A percentile compares a stretch with the other conserved stretches of the same genome.
These are phyloP conservation scores for Teratosphaeria zuluensis DNA, from an alignment of 2,329 filamentous ascomycete species.

Conservation along the genomic window DNA sequence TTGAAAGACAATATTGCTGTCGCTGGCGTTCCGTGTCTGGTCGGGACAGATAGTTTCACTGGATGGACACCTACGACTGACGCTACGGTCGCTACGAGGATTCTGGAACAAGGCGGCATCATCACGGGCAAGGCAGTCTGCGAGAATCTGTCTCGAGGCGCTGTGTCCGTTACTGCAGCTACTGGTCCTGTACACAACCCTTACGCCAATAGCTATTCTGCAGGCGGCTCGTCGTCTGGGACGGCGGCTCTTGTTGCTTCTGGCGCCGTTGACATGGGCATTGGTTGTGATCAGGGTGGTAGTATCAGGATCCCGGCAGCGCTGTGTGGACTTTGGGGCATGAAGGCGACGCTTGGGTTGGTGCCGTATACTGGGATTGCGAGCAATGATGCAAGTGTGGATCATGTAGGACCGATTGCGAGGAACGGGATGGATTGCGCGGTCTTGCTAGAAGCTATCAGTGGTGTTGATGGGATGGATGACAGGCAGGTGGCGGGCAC, in stretches of 20 bases:
- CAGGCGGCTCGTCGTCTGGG: constrained; percentile 41
- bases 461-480: constrained; percentile 43
- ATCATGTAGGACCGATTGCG: constrained; percentile 40
- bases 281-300: constrained; percentile 32
- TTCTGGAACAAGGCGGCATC: constrained; percentile 34
- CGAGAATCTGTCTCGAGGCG: constrained; percentile 33
- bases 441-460: constrained; percentile 34
- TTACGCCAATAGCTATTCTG: constrained; percentile 35
- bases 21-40: constrained; percentile 34
- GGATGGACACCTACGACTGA: constrained; percentile 31
- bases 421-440: constrained; percentile 36
- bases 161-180: constrained; percentile 11
- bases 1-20: constrained; percentile 43
- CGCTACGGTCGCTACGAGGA: constrained; percentile 36
- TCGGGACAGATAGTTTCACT: constrained; percentile 35
- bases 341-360: constrained; percentile 38
- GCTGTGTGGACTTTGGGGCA: constrained; percentile 6
- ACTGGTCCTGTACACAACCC: constrained; percentile 34
- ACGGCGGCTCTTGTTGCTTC: constrained; percentile 34
- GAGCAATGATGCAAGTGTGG: constrained; percentile 33
- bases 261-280: constrained; percentile 28
- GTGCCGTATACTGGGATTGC: constrained; percentile 43
- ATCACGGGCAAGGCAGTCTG: constrained; percentile 39
- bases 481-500: constrained; percentile 22
- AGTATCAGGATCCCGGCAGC: constrained; percentile 20